Evolutionary conservation across 495 filamentous ascomycete species (phyloP).

Genomic region (Talaromyces wortmannii): DNA sequence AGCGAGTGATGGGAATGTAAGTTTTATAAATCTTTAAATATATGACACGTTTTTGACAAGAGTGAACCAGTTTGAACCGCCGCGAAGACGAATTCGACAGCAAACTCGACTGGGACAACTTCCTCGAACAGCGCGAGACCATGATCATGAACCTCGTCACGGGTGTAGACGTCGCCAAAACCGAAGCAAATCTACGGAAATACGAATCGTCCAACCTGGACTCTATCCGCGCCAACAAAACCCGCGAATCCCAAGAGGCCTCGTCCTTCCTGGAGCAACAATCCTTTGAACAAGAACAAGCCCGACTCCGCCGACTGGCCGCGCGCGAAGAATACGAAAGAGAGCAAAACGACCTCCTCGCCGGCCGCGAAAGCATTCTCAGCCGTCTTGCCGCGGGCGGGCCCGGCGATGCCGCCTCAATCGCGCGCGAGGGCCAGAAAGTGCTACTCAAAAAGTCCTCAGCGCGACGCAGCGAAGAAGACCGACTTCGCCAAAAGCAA

Average conservation of each 20-base stretch:
- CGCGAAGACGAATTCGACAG: constrained; percentile 84
- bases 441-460: constrained; percentile 66
- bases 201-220: constrained; percentile 63
- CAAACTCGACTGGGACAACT: constrained; percentile 80
- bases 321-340: constrained; percentile 57
- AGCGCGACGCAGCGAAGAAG: constrained; percentile 41
- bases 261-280: constrained; percentile 48
- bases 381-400: constrained; percentile 42
- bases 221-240: constrained; percentile 49
- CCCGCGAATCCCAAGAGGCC: constrained; percentile 45
- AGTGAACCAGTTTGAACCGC: constrained; percentile 60
- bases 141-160: constrained; percentile 82
- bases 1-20: constrained; percentile 66
- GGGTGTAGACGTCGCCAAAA: constrained; percentile 58
- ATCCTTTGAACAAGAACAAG: constrained; percentile 65
- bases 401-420: constrained; percentile 39
- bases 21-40: constrained; percentile 5
- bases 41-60: background rate
- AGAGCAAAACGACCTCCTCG: constrained; percentile 51
- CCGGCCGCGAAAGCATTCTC: constrained; percentile 53
- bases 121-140: constrained; percentile 87
- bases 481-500: constrained; percentile 39
- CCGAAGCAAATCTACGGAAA: constrained; percentile 59
- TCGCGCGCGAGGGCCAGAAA: constrained; percentile 48
- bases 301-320: constrained; percentile 45